Percentiles rank a stretch among this genome's conserved stretches.
Evolutionary conservation across 2,329 filamentous ascomycete species (phyloP).

Genomic region (Fusarium sp.): DNA sequence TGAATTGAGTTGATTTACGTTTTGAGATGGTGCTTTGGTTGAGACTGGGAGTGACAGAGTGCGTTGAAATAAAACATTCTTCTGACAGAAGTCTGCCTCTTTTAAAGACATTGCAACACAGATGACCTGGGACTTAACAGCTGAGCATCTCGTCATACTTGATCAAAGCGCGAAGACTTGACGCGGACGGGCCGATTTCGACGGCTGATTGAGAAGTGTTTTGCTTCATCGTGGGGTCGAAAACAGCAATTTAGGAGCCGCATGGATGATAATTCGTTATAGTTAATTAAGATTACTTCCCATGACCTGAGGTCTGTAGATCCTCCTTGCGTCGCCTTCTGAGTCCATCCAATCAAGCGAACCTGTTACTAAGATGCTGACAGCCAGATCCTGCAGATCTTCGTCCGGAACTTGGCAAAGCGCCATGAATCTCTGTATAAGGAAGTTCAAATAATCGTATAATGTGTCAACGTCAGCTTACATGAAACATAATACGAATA

Average conservation of each 20-base stretch:
- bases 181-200: neutral
- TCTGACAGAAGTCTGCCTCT: fast-evolving
- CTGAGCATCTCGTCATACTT: fast-evolving
- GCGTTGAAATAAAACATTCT: neutral
- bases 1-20: fast-evolving
- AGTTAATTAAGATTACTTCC: neutral
- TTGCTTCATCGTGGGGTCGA: too few species aligned
- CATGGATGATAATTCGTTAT: fast-evolving
- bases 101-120: neutral
- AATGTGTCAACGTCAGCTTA: conserved; percentile 1
- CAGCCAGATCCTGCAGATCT: neutral
- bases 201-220: too few species aligned
- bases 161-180: neutral
- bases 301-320: neutral
- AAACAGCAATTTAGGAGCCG: neutral
- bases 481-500: neutral
- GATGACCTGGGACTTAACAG: fast-evolving
- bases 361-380: neutral
- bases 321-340: neutral
- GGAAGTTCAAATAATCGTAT: neutral
- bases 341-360: neutral
- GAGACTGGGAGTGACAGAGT: neutral
- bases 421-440: neutral
- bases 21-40: too few species aligned
- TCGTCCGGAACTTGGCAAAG: neutral